Conservation (phyloP, 768 basidiomycete genomes). For the Epithele typhae region DNA sequence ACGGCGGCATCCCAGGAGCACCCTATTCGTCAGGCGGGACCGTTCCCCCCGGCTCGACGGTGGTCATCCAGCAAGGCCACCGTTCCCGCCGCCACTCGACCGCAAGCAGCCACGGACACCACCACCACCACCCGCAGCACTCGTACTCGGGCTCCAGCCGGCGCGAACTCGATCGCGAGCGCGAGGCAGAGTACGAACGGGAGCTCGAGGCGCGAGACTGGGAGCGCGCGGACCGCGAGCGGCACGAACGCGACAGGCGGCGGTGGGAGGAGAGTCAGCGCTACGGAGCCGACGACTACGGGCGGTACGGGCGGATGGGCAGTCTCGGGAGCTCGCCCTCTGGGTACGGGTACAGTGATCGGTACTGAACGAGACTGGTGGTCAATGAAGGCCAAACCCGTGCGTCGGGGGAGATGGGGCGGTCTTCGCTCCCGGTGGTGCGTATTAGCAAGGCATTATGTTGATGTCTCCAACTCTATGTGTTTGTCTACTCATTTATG, state of each 20-base stretch:
- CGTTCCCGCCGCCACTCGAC: conserved; percentile 13
- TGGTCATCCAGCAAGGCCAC: conserved; percentile 15
- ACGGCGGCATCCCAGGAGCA: conserved; percentile 1
- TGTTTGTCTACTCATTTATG: too few species aligned
- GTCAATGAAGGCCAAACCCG: too few species aligned
- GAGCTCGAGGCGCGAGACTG: background rate
- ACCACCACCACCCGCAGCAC: conserved; percentile 10
- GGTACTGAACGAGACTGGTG: conserved; percentile 10
- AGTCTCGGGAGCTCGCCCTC: background rate
- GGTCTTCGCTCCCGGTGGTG: too few species aligned
- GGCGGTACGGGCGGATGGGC: background rate
- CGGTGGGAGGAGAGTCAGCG: conserved; percentile 2
- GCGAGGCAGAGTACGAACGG: background rate
- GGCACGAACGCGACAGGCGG: conserved; percentile 1
- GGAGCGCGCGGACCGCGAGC: conserved; percentile 3
- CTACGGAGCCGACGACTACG: background rate
- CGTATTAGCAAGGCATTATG: too few species aligned
- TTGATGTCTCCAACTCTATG: too few species aligned
- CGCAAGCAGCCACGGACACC: conserved; percentile 10
- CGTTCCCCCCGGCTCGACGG: conserved; percentile 18
- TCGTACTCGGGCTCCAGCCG: conserved; percentile 3
- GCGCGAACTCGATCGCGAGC: background rate
- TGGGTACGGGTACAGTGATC: conserved; percentile 2
- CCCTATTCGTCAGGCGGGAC: conserved; percentile 8
- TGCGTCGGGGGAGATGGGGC: too few species aligned